Percentiles rank a stretch among this genome's conserved stretches.
These are phyloP conservation scores for Domatiomyces catenatus DNA, from an alignment of 2,329 filamentous ascomycete genomes.

Conservation along the genomic window DNA sequence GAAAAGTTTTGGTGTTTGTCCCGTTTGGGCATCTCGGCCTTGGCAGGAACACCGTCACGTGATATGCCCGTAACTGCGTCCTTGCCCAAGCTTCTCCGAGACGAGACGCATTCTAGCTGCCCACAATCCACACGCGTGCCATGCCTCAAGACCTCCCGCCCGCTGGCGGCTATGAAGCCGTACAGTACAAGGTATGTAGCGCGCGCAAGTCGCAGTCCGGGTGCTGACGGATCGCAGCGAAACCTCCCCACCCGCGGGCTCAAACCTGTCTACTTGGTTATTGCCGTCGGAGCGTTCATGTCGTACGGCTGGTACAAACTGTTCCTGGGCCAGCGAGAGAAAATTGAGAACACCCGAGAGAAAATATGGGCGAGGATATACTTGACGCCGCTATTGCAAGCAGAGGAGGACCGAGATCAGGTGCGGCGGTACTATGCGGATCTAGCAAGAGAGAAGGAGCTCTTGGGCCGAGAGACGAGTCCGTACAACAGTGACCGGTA, in stretches of 20 bases:
- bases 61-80: neutral
- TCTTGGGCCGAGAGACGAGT: constrained; percentile 68
- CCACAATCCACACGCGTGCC: constrained; percentile 20
- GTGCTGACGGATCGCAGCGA: constrained; percentile 39
- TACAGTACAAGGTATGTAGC: constrained; percentile 78
- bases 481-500: constrained; percentile 83
- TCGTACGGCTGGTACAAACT: constrained; percentile 81
- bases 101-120: neutral
- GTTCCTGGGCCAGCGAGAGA: constrained; percentile 69
- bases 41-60: neutral
- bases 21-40: neutral
- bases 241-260: constrained; percentile 88
- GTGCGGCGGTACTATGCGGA: constrained; percentile 76
- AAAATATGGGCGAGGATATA: constrained; percentile 98
- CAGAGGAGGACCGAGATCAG: constrained; percentile 91
- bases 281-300: constrained; percentile 65
- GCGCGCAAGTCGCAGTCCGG: neutral
- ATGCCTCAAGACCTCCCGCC: constrained; percentile 99
- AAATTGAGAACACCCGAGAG: constrained; percentile 84
- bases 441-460: constrained; percentile 75
- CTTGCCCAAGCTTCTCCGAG: neutral
- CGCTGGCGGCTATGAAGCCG: constrained; percentile 78
- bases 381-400: constrained; percentile 82
- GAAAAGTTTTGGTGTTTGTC: neutral
- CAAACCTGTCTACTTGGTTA: constrained; percentile 62